Percentiles rank a stretch among this genome's conserved stretches.
Conservation (phyloP, 805 yeast genomes). For the Grigorovia yakushimaensis region DNA sequence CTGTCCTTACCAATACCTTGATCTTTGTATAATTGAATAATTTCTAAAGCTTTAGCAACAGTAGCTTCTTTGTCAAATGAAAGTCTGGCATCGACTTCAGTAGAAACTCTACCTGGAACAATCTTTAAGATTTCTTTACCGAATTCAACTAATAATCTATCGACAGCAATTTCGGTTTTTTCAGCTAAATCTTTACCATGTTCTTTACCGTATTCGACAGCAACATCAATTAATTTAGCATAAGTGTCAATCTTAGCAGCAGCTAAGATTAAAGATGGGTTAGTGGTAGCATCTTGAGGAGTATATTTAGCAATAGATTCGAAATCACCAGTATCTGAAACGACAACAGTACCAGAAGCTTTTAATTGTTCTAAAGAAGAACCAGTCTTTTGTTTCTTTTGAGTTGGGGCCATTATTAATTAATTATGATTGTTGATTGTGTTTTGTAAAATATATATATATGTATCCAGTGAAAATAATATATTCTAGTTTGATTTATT, state of each 20-base stretch:
- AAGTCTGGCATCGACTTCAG: constrained; percentile 96
- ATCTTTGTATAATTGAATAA: constrained; percentile 75
- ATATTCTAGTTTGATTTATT: not conserved
- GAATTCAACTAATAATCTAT: constrained; percentile 85
- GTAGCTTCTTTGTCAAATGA: constrained; percentile 92
- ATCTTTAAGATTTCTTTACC: constrained; percentile 85
- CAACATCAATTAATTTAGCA: constrained; percentile 77
- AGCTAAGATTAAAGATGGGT: constrained; percentile 92
- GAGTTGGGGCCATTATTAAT: constrained; percentile 13
- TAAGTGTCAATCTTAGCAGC: constrained; percentile 85
- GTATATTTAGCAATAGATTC: constrained; percentile 93
- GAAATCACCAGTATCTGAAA: constrained; percentile 97
- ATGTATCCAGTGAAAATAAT: not conserved
- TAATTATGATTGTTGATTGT: not conserved
- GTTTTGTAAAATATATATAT: not conserved
- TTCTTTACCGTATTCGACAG: constrained; percentile 70
- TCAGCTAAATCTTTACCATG: constrained; percentile 41
- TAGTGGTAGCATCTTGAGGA: constrained; percentile 98
- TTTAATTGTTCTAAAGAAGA: constrained; percentile 85
- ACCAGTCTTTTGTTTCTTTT: constrained; percentile 28
- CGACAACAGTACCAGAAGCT: constrained; percentile 90
- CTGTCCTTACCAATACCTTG: constrained; percentile 82
- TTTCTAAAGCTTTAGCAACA: constrained; percentile 79
- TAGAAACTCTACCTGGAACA: constrained; percentile 97
- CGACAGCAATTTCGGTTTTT: constrained; percentile 73